Evolutionary conservation across 1,284 basidiomycete genomes (phyloP), one percentile per base, ranked within the genome.

Genomic region (Cryptococcus maquisensis): DNA sequence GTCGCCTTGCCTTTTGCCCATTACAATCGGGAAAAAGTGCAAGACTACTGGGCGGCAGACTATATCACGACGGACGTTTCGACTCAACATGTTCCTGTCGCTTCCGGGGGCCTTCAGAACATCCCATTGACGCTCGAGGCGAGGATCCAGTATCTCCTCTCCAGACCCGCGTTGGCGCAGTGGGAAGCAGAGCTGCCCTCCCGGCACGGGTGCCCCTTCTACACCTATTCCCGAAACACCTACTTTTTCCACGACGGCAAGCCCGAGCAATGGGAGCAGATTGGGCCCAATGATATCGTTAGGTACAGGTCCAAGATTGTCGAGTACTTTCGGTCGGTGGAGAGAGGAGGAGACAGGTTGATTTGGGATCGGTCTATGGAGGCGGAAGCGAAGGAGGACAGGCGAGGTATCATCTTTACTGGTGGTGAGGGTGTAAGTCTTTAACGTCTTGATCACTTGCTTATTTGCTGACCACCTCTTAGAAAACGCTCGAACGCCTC

Each of bases 391-490:
- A 28, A 39, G 18, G 53, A 63, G n/a, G 49, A 62, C 49, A 60
- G 67, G 46, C 59, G 73, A 39, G 77, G 77, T 3, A 68, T 79
- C 47, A 78, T 79, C 46, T 69, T 74, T 55, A 76, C 77, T 3
- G 77, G 71, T 15, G 76, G 75, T 3, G 75, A 77, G 47, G 68
- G 69, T 20, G 75, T 77, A 52, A 65, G 69, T 67, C 20, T 37
- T 21, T 23, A 36, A 21, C 23, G 16, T 18, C 24, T 41, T 38
- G 28, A 54, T 38, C 20, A 42, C 13, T 13, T 18, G 6, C 40
- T 42, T 5, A 42, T 23, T 20, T 38, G 36, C 36, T n/a, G 10
- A 9, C 10, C 38, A 42, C 28, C 28, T 37, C 35, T 6, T 52
- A 75, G 72, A 74, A 77, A 59, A 75, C 73, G 8, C 59, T 75